Evolutionary conservation across 2,329 filamentous ascomycete genomes (phyloP).

Genomic region (Fusarium verticillioides): DNA sequence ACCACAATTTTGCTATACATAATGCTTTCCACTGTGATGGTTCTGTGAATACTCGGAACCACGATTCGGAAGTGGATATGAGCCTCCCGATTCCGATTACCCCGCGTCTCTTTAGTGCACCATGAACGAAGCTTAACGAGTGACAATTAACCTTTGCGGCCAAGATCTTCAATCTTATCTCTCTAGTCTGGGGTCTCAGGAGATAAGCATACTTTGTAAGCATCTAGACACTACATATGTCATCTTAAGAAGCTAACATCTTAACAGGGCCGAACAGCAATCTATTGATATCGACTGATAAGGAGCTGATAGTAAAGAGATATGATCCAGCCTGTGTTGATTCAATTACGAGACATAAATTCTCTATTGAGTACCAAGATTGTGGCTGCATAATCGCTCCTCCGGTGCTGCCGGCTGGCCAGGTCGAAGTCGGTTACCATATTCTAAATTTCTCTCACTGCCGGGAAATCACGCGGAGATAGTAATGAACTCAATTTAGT

Average conservation of each 20-base stretch:
- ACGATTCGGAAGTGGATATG: accelerated
- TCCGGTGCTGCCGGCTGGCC: background rate
- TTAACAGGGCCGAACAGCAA: no score
- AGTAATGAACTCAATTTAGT: background rate
- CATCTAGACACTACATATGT: no score
- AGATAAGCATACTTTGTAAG: background rate
- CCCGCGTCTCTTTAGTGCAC: background rate
- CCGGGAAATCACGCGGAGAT: background rate
- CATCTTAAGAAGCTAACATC: background rate
- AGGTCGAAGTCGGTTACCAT: no score
- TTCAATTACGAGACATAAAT: background rate
- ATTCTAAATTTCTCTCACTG: background rate
- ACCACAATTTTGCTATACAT: accelerated
- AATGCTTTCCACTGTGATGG: accelerated
- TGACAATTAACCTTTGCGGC: background rate
- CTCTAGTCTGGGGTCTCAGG: background rate
- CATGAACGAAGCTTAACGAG: accelerated
- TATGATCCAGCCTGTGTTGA: background rate
- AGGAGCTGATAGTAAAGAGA: background rate
- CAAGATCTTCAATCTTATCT: background rate
- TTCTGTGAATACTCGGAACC: background rate
- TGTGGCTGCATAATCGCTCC: background rate
- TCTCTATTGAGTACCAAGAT: background rate
- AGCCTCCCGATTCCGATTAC: background rate
- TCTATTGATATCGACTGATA: background rate